Evolutionary conservation across 768 basidiomycete genomes (phyloP).

Genomic region (Lactarius indigo): DNA sequence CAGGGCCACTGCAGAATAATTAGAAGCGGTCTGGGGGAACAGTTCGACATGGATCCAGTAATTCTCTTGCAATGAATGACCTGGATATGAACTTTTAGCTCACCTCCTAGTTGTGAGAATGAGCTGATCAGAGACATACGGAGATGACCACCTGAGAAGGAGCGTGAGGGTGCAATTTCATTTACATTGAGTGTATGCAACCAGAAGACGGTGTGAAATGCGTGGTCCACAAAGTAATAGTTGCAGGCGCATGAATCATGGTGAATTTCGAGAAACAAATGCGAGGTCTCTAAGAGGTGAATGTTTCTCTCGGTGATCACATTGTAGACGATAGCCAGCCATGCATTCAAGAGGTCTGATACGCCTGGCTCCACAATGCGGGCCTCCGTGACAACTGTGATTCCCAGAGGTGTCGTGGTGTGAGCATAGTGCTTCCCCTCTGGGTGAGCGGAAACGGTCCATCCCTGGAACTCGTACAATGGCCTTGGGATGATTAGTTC

Average conservation of each 20-base stretch:
- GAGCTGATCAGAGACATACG: background rate
- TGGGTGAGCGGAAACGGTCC: background rate
- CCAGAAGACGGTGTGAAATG: background rate
- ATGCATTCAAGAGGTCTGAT: background rate
- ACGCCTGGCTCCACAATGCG: background rate
- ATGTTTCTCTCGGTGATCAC: background rate
- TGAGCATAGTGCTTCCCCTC: background rate
- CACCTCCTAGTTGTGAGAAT: too few relatives aligned
- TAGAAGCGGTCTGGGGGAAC: background rate
- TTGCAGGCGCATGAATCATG: background rate
- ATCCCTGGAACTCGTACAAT: background rate
- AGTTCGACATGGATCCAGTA: background rate
- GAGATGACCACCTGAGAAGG: background rate
- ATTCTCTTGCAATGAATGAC: background rate
- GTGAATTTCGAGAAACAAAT: background rate
- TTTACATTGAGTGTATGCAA: background rate
- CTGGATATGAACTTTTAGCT: background rate
- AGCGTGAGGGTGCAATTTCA: background rate
- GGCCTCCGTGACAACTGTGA: background rate
- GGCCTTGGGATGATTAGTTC: background rate
- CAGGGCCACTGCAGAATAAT: background rate
- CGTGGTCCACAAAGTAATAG: background rate
- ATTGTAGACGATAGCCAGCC: background rate
- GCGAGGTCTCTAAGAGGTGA: background rate
- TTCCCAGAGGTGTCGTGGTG: background rate